phyloP scores from a whole-genome alignment of 2,329 filamentous ascomycete species.

The Trichoderma arundinaceum region DNA sequence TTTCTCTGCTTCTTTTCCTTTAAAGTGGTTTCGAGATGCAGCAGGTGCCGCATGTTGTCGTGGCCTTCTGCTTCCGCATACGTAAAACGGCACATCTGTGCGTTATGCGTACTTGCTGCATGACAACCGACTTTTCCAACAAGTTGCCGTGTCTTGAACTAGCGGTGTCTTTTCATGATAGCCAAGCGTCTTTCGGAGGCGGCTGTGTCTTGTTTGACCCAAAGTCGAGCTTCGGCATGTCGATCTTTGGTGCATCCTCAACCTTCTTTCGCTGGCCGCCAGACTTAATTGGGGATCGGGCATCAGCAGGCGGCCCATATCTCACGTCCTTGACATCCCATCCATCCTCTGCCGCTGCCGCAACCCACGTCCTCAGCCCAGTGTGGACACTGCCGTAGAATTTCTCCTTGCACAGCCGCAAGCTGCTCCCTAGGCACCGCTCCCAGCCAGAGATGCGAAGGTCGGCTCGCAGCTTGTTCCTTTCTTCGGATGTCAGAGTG shows the following conservation, averaged over 20 bases:
- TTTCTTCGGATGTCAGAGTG: constrained; percentile 69
- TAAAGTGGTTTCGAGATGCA: not conserved
- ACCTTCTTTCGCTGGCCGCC: constrained; percentile 53
- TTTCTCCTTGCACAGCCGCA: constrained; percentile 95
- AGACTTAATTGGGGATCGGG: constrained; percentile 43
- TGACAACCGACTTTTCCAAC: not conserved
- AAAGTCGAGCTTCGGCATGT: constrained; percentile 64
- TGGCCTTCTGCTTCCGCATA: not conserved
- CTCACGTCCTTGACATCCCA: constrained; percentile 86
- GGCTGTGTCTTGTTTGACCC: constrained; percentile 45
- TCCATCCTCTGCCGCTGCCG: constrained; percentile 82
- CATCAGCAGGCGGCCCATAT: constrained; percentile 63
- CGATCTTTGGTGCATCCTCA: constrained; percentile 64
- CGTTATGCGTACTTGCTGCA: not conserved
- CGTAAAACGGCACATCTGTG: not conserved
- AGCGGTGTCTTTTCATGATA: constrained; percentile 35
- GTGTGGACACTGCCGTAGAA: constrained; percentile 94
- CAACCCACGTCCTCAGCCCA: constrained; percentile 86
- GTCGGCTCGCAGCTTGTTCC: constrained; percentile 79
- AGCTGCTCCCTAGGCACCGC: constrained; percentile 80
- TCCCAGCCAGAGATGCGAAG: constrained; percentile 88
- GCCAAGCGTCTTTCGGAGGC: constrained; percentile 43
- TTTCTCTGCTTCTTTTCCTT: not conserved
- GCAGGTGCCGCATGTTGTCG: not conserved
- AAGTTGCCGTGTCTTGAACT: not conserved